Evolutionary conservation across 2,329 filamentous ascomycete genomes (phyloP).

Genomic region (Cladosporium sp.): DNA sequence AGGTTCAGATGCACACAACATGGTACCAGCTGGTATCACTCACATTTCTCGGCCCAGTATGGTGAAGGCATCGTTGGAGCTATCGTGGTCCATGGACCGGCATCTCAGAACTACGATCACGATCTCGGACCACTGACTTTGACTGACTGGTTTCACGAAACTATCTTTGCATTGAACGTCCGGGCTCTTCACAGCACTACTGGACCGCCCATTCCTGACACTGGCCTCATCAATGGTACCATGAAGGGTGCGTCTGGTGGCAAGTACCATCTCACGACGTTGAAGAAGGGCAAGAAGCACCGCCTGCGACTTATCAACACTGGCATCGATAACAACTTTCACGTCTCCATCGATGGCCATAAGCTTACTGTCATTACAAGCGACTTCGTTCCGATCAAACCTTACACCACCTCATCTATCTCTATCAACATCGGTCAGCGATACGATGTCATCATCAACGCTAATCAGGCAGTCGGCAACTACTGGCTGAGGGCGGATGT

Average conservation of each 20-base stretch:
- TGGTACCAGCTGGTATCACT: conserved; percentile 55
- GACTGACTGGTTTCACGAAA: conserved; percentile 58
- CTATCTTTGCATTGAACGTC: conserved; percentile 29
- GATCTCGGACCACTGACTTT: conserved; percentile 62
- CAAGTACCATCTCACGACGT: conserved; percentile 35
- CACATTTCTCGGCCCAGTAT: conserved; percentile 57
- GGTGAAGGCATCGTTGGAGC: conserved; percentile 61
- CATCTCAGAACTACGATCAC: conserved; percentile 60
- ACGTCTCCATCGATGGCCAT: conserved; percentile 40
- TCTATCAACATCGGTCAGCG: conserved; percentile 43
- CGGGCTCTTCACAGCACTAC: conserved; percentile 35
- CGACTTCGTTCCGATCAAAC: conserved; percentile 34
- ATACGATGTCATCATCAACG: conserved; percentile 44
- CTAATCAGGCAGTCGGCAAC: conserved; percentile 33
- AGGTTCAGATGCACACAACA: conserved; percentile 55
- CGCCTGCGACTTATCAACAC: conserved; percentile 49
- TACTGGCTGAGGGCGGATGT: conserved; percentile 41
- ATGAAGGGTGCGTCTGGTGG: conserved; percentile 36
- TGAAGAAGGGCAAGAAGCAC: conserved; percentile 43
- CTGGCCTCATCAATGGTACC: conserved; percentile 46
- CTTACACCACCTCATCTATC: conserved; percentile 33
- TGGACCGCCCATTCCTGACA: conserved; percentile 51
- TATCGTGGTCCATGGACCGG: conserved; percentile 63
- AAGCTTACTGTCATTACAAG: conserved; percentile 36
- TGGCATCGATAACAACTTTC: conserved; percentile 46